Evolutionary conservation across 1,139 yeast species (phyloP).

Genomic region (Taphrina communis): DNA sequence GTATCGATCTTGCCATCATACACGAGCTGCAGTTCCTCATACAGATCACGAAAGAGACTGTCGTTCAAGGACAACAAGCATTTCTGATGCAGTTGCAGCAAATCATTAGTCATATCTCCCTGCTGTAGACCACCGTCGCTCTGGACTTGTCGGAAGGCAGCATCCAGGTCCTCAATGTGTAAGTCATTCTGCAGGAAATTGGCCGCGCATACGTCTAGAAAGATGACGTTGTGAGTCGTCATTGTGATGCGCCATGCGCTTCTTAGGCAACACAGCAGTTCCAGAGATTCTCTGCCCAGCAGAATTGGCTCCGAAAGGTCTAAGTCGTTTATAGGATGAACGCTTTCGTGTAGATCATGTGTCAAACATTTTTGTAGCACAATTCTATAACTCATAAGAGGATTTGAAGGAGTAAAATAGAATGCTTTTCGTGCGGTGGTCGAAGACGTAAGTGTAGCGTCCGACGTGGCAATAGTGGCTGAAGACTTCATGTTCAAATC

Average conservation of each 20-base stretch:
- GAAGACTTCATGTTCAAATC: not conserved
- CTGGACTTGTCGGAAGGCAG: constrained; percentile 16
- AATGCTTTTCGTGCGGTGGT: not conserved
- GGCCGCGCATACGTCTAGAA: constrained; percentile 9
- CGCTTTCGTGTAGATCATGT: constrained; percentile 12
- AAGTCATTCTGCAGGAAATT: constrained; percentile 15
- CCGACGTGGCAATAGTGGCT: constrained; percentile 2
- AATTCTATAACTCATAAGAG: constrained; percentile 1
- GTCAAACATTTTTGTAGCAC: constrained; percentile 19
- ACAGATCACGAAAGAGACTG: constrained; percentile 29
- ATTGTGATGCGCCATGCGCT: constrained; percentile 24
- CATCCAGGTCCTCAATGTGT: constrained; percentile 29
- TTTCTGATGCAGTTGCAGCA: not conserved
- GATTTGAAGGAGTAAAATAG: constrained; percentile 27
- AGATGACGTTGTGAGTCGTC: constrained; percentile 1
- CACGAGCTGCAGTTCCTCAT: constrained; percentile 20
- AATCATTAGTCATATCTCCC: not conserved
- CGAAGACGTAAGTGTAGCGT: not conserved
- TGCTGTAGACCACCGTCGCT: not conserved
- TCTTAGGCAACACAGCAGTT: constrained; percentile 10
- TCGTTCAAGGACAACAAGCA: constrained; percentile 26
- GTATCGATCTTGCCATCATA: constrained; percentile 23
- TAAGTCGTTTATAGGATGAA: not conserved
- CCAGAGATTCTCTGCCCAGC: constrained; percentile 19
- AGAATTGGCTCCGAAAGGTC: constrained; percentile 8